A percentile compares a stretch with the other conserved stretches of the same genome.
Conservation (phyloP, 2,329 filamentous ascomycete species). For the Pyrenochaeta sp. region DNA sequence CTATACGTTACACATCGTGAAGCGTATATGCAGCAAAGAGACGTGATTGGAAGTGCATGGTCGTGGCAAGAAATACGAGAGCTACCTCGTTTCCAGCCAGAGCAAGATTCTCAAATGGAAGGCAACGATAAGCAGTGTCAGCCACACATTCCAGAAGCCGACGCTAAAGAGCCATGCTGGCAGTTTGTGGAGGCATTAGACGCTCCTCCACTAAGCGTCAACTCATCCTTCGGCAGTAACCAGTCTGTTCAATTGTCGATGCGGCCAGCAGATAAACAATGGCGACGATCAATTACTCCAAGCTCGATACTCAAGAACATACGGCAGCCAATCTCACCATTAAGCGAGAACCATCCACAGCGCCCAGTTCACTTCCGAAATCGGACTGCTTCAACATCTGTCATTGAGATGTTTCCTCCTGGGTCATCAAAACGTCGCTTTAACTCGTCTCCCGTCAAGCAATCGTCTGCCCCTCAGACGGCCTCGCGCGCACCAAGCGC, state of each 20-base stretch:
- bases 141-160: conserved; percentile 63
- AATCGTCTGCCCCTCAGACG: conserved; percentile 33
- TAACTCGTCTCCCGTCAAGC: conserved; percentile 38
- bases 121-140: conserved; percentile 47
- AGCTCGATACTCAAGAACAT: conserved; percentile 41
- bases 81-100: conserved; percentile 64
- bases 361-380: conserved; percentile 33
- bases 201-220: conserved; percentile 55
- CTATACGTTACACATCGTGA: conserved; percentile 79
- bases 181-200: conserved; percentile 71
- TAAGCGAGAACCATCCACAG: conserved; percentile 41
- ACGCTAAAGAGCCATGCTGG: conserved; percentile 73
- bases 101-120: conserved; percentile 45
- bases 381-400: conserved; percentile 39
- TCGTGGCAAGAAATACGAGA: conserved; percentile 74
- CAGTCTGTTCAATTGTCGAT: conserved; percentile 41
- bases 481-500: conserved; percentile 48
- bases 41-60: conserved; percentile 62
- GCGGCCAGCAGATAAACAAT: conserved; percentile 44
- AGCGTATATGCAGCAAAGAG: conserved; percentile 72
- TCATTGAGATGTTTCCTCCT: conserved; percentile 27
- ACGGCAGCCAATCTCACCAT: conserved; percentile 44
- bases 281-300: conserved; percentile 45
- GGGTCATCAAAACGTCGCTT: conserved; percentile 41
- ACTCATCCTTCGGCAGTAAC: conserved; percentile 54